Evolutionary conservation across 2,329 filamentous ascomycete genomes (phyloP).

Genomic region (Basipetospora chlamydospora): DNA sequence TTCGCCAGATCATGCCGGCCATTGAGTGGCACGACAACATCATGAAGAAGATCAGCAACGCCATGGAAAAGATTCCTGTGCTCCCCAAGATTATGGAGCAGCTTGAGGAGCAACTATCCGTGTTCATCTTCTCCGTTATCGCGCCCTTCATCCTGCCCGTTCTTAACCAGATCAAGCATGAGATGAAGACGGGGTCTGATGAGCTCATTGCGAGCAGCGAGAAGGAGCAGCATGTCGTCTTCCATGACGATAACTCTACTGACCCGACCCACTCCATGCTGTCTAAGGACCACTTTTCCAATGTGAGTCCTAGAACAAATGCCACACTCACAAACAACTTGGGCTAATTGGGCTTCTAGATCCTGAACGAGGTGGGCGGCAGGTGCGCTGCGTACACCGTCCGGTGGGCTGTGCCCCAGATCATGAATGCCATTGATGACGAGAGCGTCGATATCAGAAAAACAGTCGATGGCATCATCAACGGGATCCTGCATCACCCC

Average conservation of each 20-base stretch:
- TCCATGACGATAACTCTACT: conserved; percentile 58
- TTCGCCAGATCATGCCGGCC: conserved; percentile 71
- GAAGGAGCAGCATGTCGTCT: conserved; percentile 75
- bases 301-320: conserved; percentile 35
- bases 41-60: conserved; percentile 61
- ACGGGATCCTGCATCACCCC: conserved; percentile 78
- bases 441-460: conserved; percentile 53
- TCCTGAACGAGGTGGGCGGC: conserved; percentile 79
- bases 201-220: conserved; percentile 79
- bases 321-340: no score
- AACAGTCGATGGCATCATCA: conserved; percentile 61
- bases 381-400: conserved; percentile 66
- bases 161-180: conserved; percentile 72
- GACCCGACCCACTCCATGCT: conserved; percentile 94
- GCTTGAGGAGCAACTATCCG: conserved; percentile 70
- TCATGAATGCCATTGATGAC: conserved; percentile 80
- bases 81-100: conserved; percentile 76
- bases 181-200: conserved; percentile 71
- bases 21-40: conserved; percentile 85
- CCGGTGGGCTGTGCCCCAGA: conserved; percentile 74
- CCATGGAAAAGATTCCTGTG: conserved; percentile 74
- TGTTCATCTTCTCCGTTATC: conserved; percentile 85
- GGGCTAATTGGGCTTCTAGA: conserved; percentile 19
- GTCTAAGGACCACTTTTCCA: conserved; percentile 89
- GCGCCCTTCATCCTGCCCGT: conserved; percentile 80